Evolutionary conservation across 352 stramenopile genomes (phyloP).

Genomic region (Phytophthora fragariaefolia): DNA sequence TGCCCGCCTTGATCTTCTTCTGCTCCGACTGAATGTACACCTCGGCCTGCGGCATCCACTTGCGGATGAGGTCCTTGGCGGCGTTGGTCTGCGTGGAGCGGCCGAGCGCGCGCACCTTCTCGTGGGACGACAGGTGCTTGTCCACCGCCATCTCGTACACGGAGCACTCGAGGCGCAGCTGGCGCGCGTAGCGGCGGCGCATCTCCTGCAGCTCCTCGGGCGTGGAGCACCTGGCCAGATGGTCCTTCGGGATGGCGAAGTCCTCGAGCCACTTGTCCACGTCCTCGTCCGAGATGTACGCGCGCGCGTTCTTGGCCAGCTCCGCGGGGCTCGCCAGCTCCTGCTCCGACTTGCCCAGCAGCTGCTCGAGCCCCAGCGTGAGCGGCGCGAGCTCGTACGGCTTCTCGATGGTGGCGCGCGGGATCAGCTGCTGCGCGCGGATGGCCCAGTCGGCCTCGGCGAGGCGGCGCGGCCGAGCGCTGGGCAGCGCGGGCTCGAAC

Average conservation of each 20-base stretch:
- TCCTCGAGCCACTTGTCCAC: constrained; percentile 76
- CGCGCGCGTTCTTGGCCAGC: constrained; percentile 30
- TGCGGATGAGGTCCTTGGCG: constrained; percentile 63
- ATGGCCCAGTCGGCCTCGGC: constrained; percentile 67
- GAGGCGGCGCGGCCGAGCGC: constrained; percentile 32
- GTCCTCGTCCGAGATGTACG: constrained; percentile 70
- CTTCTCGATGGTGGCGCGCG: constrained; percentile 52
- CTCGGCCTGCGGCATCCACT: constrained; percentile 58
- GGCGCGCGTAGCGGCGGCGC: constrained; percentile 71
- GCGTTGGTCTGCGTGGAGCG: constrained; percentile 60
- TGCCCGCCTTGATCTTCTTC: constrained; percentile 54
- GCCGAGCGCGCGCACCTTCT: constrained; percentile 61
- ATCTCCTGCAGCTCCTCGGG: constrained; percentile 60
- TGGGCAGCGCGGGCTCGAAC: too few relatives aligned
- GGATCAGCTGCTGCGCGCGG: constrained; percentile 55
- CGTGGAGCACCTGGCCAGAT: constrained; percentile 56
- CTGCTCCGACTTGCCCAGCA: constrained; percentile 19
- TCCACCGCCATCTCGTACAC: constrained; percentile 86
- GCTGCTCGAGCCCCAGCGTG: constrained; percentile 31
- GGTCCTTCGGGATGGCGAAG: constrained; percentile 60
- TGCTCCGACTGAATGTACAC: constrained; percentile 61
- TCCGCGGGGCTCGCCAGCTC: constrained; percentile 18
- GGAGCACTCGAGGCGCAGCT: constrained; percentile 79
- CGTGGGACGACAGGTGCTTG: constrained; percentile 55
- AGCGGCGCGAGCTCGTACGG: constrained; percentile 41